phyloP scores from a whole-genome alignment of 2,329 filamentous ascomycete species.

The Sphaerulina vaccinii region DNA sequence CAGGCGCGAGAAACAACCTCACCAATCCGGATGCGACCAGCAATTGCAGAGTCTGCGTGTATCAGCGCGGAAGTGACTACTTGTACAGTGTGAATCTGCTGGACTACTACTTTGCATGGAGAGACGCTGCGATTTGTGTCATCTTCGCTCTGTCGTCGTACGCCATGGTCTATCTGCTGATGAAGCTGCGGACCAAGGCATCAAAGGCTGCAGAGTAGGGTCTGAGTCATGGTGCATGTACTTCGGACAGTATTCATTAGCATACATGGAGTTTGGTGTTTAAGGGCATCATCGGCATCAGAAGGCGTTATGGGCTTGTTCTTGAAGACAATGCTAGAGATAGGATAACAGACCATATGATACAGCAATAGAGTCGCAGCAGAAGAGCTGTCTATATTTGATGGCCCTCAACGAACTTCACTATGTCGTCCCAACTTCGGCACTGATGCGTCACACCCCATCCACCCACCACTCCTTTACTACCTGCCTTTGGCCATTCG shows the following conservation, averaged over 20 bases:
- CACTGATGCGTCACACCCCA: conserved; percentile 36
- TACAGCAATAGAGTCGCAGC: no score
- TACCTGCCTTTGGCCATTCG: conserved; percentile 34
- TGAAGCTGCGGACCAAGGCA: conserved; percentile 45
- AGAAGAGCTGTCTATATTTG: no score
- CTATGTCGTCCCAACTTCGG: conserved; percentile 26
- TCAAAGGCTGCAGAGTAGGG: conserved; percentile 43
- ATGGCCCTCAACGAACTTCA: not conserved
- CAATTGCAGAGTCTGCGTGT: conserved; percentile 62
- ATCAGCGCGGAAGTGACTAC: conserved; percentile 58
- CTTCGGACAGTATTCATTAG: no score
- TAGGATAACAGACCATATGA: no score
- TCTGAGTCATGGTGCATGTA: no score
- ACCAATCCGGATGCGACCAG: conserved; percentile 59
- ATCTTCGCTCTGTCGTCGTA: conserved; percentile 53
- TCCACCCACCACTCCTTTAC: conserved; percentile 36
- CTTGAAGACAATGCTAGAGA: no score
- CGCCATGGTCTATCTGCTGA: conserved; percentile 49
- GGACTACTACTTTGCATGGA: conserved; percentile 65
- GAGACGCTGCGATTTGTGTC: conserved; percentile 60
- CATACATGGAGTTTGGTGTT: no score
- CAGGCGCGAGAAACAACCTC: conserved; percentile 51
- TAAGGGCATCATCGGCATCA: no score
- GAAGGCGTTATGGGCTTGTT: no score
- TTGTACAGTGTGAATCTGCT: conserved; percentile 59